These are phyloP conservation scores for Penicillium sclerotigenum DNA, from an alignment of 2,329 filamentous ascomycete species.

Conservation along the genomic window DNA sequence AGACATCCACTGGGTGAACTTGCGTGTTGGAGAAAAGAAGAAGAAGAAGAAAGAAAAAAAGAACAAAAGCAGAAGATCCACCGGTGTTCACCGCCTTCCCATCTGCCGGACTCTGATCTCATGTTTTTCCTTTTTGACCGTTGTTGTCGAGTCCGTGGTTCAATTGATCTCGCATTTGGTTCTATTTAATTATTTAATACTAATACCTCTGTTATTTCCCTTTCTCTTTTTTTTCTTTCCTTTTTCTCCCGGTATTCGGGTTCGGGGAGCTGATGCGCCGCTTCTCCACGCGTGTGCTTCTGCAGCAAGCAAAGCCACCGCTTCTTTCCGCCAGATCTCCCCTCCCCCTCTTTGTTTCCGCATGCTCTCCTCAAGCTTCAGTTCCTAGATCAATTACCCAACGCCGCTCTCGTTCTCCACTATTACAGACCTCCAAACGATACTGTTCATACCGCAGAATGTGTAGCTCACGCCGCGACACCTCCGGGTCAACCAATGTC, in stretches of 20 bases:
- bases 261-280: constrained; percentile 31
- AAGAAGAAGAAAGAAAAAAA: constrained; percentile 17
- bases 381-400: constrained; percentile 15
- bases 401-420: constrained; percentile 26
- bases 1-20: constrained; percentile 31
- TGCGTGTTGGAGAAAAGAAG: constrained; percentile 28
- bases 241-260: constrained; percentile 11
- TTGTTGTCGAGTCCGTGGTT: constrained; percentile 19
- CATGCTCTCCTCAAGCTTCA: constrained; percentile 23
- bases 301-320: constrained; percentile 37
- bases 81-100: constrained; percentile 14
- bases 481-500: constrained; percentile 57
- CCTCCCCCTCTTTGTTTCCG: constrained; percentile 27
- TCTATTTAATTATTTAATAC: constrained; percentile 16
- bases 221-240: not conserved
- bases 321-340: constrained; percentile 30
- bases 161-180: constrained; percentile 14
- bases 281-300: constrained; percentile 36
- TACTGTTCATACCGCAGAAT: constrained; percentile 72
- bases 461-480: constrained; percentile 67
- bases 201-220: constrained; percentile 7
- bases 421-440: constrained; percentile 44
- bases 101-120: constrained; percentile 15
- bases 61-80: constrained; percentile 12
- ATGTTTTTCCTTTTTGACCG: constrained; percentile 13